Evolutionary conservation across 1,284 basidiomycete genomes (phyloP).

Genomic region (Ceratobasidium sp.): DNA sequence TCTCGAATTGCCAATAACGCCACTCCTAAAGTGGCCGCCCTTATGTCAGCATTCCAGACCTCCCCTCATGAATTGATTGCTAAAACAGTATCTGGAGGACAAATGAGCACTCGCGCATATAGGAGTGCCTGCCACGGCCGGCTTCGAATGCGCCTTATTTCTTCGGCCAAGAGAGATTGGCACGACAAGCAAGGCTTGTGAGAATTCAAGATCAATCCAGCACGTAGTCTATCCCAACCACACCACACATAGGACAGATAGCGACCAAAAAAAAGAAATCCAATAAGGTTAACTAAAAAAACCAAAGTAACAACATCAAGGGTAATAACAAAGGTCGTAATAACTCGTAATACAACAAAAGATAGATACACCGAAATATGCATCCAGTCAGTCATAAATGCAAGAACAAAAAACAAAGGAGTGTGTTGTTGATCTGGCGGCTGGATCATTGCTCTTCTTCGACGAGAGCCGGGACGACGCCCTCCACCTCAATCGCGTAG

Average conservation of each 20-base stretch:
- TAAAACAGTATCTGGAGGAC: too few relatives aligned
- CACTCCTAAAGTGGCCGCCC: too few relatives aligned
- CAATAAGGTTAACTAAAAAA: slow-evolving; percentile 35
- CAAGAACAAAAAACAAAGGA: neutral
- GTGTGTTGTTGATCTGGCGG: neutral
- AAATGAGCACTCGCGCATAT: too few relatives aligned
- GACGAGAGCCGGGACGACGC: slow-evolving; percentile 1
- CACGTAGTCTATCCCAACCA: too few relatives aligned
- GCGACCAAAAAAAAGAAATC: slow-evolving; percentile 13
- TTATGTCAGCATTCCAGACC: too few relatives aligned
- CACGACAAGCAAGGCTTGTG: too few relatives aligned
- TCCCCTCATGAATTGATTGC: too few relatives aligned
- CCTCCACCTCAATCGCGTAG: slow-evolving; percentile 32
- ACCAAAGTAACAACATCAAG: slow-evolving; percentile 4
- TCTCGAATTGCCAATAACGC: too few relatives aligned
- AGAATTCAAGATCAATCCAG: too few relatives aligned
- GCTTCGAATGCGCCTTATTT: too few relatives aligned
- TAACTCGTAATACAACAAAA: slow-evolving; percentile 39
- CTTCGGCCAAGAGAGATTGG: too few relatives aligned
- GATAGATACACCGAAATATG: slow-evolving; percentile 34
- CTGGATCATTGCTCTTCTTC: slow-evolving; percentile 9
- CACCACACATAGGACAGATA: neutral
- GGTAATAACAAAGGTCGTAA: neutral
- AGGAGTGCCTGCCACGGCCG: too few relatives aligned
- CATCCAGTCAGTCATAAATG: neutral